phyloP scores from a whole-genome alignment of 306 rosid genomes.

The Rosa multiflora region DNA sequence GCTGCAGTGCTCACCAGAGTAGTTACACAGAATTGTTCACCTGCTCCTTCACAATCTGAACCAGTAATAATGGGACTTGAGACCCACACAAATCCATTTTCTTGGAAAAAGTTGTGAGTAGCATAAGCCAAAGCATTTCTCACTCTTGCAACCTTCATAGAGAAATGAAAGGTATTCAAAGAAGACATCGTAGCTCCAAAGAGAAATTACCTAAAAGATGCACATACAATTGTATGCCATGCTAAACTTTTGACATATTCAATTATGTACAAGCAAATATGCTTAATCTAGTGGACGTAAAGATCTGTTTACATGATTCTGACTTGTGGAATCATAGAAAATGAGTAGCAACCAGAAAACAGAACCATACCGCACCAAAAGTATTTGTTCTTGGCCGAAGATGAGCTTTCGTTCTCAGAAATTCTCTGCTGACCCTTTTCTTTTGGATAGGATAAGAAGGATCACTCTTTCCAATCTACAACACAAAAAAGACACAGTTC shows the following conservation, averaged over 20 bases:
- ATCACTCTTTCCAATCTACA: conserved; percentile 84
- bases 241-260: neutral
- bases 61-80: conserved; percentile 94
- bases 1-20: conserved; percentile 68
- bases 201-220: conserved; percentile 19
- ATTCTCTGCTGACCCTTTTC: conserved; percentile 88
- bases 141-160: conserved; percentile 81
- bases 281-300: neutral
- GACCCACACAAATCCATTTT: conserved; percentile 88
- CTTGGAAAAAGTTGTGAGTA: conserved; percentile 94
- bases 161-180: conserved; percentile 9
- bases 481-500: neutral
- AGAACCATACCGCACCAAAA: conserved; percentile 85
- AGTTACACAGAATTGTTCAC: conserved; percentile 97
- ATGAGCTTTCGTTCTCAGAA: conserved; percentile 94
- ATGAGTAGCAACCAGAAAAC: conserved; percentile 14
- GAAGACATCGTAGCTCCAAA: neutral
- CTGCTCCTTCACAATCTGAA: conserved; percentile 99
- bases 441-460: conserved; percentile 94
- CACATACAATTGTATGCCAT: conserved; percentile 16
- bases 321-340: neutral
- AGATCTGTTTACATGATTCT: neutral
- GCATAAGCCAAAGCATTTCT: conserved; percentile 89
- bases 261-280: neutral
- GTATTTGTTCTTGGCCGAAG: conserved; percentile 95